Conservation (phyloP, 495 filamentous ascomycete species). For the Monascus purpureus region DNA sequence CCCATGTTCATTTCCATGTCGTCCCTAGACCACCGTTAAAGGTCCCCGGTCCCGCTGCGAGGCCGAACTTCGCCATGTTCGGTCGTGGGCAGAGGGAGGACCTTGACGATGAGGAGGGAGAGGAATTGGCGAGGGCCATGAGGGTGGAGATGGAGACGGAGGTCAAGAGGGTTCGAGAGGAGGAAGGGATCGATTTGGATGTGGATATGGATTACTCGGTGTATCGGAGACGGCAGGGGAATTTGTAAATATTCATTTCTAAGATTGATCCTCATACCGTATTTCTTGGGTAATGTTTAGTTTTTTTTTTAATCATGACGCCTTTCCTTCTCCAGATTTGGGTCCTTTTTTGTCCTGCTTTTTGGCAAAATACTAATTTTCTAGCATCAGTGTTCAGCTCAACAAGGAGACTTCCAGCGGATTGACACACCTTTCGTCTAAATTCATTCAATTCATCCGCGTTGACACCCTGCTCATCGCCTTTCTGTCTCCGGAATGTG, state of each 20-base stretch:
- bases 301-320: neutral
- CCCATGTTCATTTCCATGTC: constrained; percentile 85
- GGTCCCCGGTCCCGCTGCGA: constrained; percentile 15
- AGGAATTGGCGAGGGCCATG: constrained; percentile 44
- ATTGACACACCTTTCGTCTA: constrained; percentile 40
- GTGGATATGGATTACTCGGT: constrained; percentile 3
- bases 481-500: constrained; percentile 19
- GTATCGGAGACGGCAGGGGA: constrained; percentile 2
- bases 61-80: constrained; percentile 64
- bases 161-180: constrained; percentile 30
- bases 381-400: neutral
- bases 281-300: no score
- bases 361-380: constrained; percentile 8
- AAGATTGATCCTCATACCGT: no score
- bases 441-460: constrained; percentile 77
- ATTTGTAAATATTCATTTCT: no score
- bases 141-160: constrained; percentile 44
- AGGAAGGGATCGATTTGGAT: constrained; percentile 30
- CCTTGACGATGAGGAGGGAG: constrained; percentile 74
- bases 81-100: constrained; percentile 70
- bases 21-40: constrained; percentile 50
- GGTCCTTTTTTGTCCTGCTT: constrained; percentile 1
- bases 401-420: neutral
- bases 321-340: neutral
- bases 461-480: constrained; percentile 26